phyloP scores from a whole-genome alignment of 352 stramenopile genomes.

The Globisporangium middletonii region DNA sequence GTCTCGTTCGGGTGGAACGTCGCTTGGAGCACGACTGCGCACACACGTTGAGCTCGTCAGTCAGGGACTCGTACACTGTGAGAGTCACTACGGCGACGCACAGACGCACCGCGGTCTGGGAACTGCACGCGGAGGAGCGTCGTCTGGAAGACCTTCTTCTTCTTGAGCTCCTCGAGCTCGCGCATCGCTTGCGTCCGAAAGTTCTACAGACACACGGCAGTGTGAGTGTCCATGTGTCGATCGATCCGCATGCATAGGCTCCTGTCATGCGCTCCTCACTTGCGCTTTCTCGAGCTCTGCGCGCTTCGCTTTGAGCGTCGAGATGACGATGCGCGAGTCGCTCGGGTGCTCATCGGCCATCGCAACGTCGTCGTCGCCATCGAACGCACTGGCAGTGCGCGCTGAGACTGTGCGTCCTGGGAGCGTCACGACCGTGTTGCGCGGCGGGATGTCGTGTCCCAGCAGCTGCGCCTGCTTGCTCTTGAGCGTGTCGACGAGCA shows the following conservation, averaged over 20 bases:
- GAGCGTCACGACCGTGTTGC: constrained; percentile 60
- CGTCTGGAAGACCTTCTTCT: constrained; percentile 74
- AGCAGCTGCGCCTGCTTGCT: constrained; percentile 71
- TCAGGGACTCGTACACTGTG: no score
- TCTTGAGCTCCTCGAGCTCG: constrained; percentile 81
- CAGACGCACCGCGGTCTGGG: constrained; percentile 61
- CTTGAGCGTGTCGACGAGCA: constrained; percentile 70
- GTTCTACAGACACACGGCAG: constrained; percentile 29
- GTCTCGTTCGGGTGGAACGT: constrained; percentile 81
- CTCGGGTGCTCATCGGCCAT: constrained; percentile 28
- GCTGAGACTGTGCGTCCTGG: constrained; percentile 16
- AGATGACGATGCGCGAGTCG: constrained; percentile 66
- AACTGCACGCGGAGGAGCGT: constrained; percentile 81
- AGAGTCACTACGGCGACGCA: no score
- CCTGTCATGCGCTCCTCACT: neutral
- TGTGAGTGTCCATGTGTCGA: neutral
- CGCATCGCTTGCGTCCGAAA: constrained; percentile 86
- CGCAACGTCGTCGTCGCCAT: constrained; percentile 1
- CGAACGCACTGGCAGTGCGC: neutral
- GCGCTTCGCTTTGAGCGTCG: constrained; percentile 65
- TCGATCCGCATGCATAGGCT: neutral
- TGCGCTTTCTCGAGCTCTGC: constrained; percentile 67
- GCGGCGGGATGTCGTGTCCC: constrained; percentile 42
- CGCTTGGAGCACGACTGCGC: constrained; percentile 67
- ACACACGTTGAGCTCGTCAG: neutral